A percentile compares a stretch with the other conserved stretches of the same genome.
These are phyloP conservation scores for Colletotrichum eremochloae DNA, from an alignment of 2,329 filamentous ascomycete species.

Conservation along the genomic window DNA sequence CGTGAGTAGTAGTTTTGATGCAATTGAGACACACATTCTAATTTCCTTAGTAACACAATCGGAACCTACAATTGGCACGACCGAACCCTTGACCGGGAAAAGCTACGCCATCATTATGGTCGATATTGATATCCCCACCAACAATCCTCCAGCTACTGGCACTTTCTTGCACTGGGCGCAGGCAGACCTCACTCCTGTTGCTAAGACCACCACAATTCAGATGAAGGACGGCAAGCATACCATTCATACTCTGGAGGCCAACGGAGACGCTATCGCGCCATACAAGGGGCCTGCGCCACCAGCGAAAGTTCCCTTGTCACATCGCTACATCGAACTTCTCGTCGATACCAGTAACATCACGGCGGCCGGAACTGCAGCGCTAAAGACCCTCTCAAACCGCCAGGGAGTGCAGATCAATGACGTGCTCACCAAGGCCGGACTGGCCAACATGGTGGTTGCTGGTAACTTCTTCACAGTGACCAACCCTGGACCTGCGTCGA, in stretches of 20 bases:
- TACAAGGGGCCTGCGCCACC: slow-evolving; percentile 55
- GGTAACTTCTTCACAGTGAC: slow-evolving; percentile 56
- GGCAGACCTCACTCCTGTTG: slow-evolving; percentile 48
- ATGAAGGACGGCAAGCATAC: slow-evolving; percentile 19
- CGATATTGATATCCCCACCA: slow-evolving; percentile 60
- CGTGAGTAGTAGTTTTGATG: slow-evolving; percentile 46
- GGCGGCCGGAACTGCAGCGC: slow-evolving; percentile 43
- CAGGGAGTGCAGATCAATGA: slow-evolving; percentile 49
- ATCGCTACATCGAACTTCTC: slow-evolving; percentile 55
- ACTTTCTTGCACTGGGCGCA: slow-evolving; percentile 64
- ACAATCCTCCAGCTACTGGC: slow-evolving; percentile 50
- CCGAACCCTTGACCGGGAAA: slow-evolving; percentile 29
- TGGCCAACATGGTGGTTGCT: slow-evolving; percentile 51
- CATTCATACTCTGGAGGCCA: slow-evolving; percentile 19
- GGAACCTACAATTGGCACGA: slow-evolving; percentile 35
- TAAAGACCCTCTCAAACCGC: slow-evolving; percentile 48
- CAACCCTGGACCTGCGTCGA: slow-evolving; percentile 47
- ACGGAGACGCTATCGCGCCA: slow-evolving; percentile 35
- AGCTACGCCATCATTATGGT: slow-evolving; percentile 57
- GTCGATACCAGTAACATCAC: slow-evolving; percentile 52
- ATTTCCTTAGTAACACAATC: slow-evolving; percentile 17
- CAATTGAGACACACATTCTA: not conserved
- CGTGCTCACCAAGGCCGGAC: slow-evolving; percentile 49
- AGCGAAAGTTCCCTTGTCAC: slow-evolving; percentile 52
- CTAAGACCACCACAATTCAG: slow-evolving; percentile 11